Percentiles rank a stretch among this genome's conserved stretches.
These are phyloP conservation scores for Penicillium sp. DNA, from an alignment of 2,329 filamentous ascomycete genomes.

Conservation along the genomic window DNA sequence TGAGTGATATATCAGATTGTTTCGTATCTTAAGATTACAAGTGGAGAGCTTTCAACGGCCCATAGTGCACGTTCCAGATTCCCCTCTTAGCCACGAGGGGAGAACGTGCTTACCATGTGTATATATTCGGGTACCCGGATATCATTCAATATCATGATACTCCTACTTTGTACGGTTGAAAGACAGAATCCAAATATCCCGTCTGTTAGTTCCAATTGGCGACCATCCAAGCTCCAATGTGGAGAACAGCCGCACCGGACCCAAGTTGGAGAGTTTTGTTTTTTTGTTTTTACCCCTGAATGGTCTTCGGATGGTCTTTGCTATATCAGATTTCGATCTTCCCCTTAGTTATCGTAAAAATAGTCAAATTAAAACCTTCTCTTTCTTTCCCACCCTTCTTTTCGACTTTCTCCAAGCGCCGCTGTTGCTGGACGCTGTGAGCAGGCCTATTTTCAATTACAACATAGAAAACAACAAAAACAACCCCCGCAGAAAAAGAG, in stretches of 20 bases:
- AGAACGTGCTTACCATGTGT: conserved; percentile 2
- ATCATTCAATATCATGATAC: too few relatives aligned
- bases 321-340: not conserved
- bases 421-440: conserved; percentile 38
- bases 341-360: not conserved
- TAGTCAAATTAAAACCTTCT: not conserved
- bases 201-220: conserved; percentile 9
- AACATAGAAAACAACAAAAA: not conserved
- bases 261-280: too few relatives aligned
- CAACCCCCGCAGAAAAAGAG: conserved; percentile 8
- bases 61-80: conserved; percentile 14
- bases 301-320: not conserved
- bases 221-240: conserved; percentile 17
- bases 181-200: conserved; percentile 2
- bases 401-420: conserved; percentile 33
- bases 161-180: too few relatives aligned
- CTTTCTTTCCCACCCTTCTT: conserved; percentile 14
- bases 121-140: too few relatives aligned
- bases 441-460: conserved; percentile 30
- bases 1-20: not conserved
- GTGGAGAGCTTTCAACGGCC: conserved; percentile 16
- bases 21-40: not conserved
- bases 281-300: conserved; percentile 25
- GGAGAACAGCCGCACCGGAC: conserved; percentile 15
- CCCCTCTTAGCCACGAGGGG: not conserved